Conservation (phyloP, 306 rosid genomes). For the Malus sieversii region DNA sequence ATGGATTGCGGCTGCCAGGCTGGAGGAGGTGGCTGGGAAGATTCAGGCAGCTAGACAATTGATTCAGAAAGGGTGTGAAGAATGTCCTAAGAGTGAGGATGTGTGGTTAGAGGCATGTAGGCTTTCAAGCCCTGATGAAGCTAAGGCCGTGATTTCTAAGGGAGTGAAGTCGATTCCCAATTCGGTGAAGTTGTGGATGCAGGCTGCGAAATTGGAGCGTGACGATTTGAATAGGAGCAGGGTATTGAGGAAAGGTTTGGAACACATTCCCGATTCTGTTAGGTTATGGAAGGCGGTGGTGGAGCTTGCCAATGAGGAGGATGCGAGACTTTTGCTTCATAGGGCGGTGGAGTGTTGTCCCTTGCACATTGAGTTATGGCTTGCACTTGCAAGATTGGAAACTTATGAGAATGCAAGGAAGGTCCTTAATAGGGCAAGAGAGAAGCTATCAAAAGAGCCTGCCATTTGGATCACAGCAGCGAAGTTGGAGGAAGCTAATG, state of each 20-base stretch:
- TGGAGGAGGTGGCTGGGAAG: slow-evolving; percentile 73
- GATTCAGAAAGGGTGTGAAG: slow-evolving; percentile 82
- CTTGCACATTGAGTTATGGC: slow-evolving; percentile 84
- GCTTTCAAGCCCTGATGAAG: slow-evolving; percentile 72
- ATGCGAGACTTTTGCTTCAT: slow-evolving; percentile 76
- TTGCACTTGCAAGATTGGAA: slow-evolving; percentile 83
- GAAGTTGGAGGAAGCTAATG: slow-evolving; percentile 92
- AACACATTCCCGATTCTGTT: slow-evolving; percentile 83
- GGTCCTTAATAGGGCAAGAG: slow-evolving; percentile 80
- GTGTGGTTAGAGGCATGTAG: slow-evolving; percentile 94
- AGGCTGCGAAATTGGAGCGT: slow-evolving; percentile 63
- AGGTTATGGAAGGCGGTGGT: slow-evolving; percentile 94
- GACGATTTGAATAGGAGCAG: slow-evolving; percentile 60
- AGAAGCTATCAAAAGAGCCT: slow-evolving; percentile 73
- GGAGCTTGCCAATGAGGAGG: slow-evolving; percentile 83
- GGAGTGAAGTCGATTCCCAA: slow-evolving; percentile 66
- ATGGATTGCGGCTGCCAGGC: slow-evolving; percentile 87
- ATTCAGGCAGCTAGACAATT: slow-evolving; percentile 71
- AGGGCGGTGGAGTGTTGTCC: slow-evolving; percentile 92
- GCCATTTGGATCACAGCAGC: slow-evolving; percentile 91
- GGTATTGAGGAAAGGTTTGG: slow-evolving; percentile 83
- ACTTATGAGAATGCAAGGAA: slow-evolving; percentile 70
- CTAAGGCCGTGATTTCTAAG: slow-evolving; percentile 73
- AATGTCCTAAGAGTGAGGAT: slow-evolving; percentile 83
- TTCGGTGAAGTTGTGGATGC: slow-evolving; percentile 68